Base-by-base conservation (phyloP, 306 rosid genomes). In the Cucumis cinereus region DNA sequence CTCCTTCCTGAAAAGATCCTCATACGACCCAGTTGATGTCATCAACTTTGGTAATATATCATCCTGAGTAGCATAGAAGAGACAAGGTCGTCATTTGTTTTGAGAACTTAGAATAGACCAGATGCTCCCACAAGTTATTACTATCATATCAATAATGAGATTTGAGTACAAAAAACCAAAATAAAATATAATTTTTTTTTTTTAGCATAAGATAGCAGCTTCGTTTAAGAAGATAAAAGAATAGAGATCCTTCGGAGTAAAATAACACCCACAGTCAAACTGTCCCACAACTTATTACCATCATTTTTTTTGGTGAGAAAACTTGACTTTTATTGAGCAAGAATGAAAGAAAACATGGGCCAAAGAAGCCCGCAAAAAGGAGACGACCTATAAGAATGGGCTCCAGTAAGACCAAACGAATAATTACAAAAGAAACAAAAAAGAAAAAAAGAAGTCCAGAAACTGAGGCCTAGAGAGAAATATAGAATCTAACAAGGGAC, bases 31-130 rank as follows among this genome's bases (percentile, higher is more conserved):
- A 1, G 99, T 92, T 80, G 95, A 92, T 67, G 97, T 94, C 99
- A 94, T 94, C 92, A 94, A 86, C 85, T 94, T 94, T 30, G 99
- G 97, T 77, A 94, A 87, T 83, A 94, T 94, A 87, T 94, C 97
- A 88, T 94, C 99, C 99, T 94, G 89, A 74, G 78, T 77, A 74
- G 77, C 68, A 70, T 80, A 74, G 35, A 78, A 73, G 71, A 16
- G 56, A 70, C 66, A 78, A 85, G 84, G 76, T 60, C 64, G 73
- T 55, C 64, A 61, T 67, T 24, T 40, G 35, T 73, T 24, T n/a
- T 16, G 35, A 26, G 28, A 47, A 36, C 63, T 64, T 59, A 26
- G 45, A 59, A 80, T 41, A 41, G 33, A 67, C 54, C 35, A 41
- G 36, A 40, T 43, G 35, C n/a, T 41, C 45, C 17, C 17, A 68